Evolutionary conservation across 768 basidiomycete genomes (phyloP).

Genomic region (Naganishia vaughanmartiniae): DNA sequence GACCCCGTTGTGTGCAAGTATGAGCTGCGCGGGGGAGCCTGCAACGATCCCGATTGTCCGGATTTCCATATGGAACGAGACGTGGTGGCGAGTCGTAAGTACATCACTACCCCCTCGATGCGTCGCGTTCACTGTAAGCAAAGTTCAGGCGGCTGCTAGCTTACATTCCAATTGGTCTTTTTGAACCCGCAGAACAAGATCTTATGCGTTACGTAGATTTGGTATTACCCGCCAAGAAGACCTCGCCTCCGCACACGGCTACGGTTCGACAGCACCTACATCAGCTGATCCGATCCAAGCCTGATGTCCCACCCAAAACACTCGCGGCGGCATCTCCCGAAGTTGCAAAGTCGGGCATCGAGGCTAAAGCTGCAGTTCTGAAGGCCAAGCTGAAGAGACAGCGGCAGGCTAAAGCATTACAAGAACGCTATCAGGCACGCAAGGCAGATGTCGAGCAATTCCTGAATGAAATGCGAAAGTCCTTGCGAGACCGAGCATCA

Average conservation of each 20-base stretch:
- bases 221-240: conserved; percentile 16
- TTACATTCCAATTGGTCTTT: conserved; percentile 1
- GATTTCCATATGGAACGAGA: conserved; percentile 19
- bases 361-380: background rate
- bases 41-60: conserved; percentile 16
- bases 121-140: background rate
- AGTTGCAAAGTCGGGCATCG: background rate
- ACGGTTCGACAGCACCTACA: conserved; percentile 8
- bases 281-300: conserved; percentile 16
- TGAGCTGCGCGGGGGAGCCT: conserved; percentile 20
- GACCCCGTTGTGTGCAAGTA: conserved; percentile 24
- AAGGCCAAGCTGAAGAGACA: conserved; percentile 14
- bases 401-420: conserved; percentile 8
- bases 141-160: background rate
- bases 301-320: conserved; percentile 9
- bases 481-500: background rate
- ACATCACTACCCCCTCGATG: background rate
- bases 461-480: conserved; percentile 1
- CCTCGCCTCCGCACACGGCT: background rate
- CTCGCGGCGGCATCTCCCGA: background rate
- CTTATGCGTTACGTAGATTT: conserved; percentile 9
- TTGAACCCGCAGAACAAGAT: conserved; percentile 5
- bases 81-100: conserved; percentile 20
- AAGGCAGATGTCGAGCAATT: conserved; percentile 16
- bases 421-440: conserved; percentile 6